Evolutionary conservation across 176 grass and related monocot genomes (phyloP).

Genomic region (Ensete ventricosum): DNA sequence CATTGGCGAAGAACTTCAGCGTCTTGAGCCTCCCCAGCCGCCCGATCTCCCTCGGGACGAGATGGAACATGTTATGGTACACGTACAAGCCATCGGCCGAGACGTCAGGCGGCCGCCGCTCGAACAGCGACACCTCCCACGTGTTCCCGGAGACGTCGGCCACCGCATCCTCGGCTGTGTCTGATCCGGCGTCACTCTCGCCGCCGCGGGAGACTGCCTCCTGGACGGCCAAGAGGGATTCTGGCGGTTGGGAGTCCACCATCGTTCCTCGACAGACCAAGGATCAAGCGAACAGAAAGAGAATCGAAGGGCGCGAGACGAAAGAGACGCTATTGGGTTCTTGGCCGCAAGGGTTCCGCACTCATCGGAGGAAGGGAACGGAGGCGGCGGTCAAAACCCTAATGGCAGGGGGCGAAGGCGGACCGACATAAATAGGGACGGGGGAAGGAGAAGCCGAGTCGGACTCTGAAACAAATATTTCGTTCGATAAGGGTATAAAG

Average conservation of each 20-base stretch:
- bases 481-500: too few species aligned
- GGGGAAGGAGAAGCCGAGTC: not conserved
- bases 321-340: not conserved
- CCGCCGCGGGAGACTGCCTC: not conserved
- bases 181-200: not conserved
- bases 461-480: not conserved
- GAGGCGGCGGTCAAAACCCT: conserved; percentile 4
- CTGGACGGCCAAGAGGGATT: not conserved
- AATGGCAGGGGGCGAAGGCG: not conserved
- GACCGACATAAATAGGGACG: not conserved
- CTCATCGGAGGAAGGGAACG: not conserved
- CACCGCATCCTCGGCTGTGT: conserved; percentile 7
- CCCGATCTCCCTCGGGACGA: conserved; percentile 52
- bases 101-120: conserved; percentile 15
- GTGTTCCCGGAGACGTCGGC: conserved; percentile 59
- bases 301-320: not conserved
- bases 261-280: not conserved
- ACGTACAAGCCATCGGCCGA: conserved; percentile 53
- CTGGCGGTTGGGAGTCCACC: not conserved
- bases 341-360: not conserved
- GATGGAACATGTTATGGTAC: conserved; percentile 67
- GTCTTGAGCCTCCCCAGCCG: conserved; percentile 42
- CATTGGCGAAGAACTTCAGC: conserved; percentile 92
- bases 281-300: not conserved
- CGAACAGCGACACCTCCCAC: conserved; percentile 63